phyloP scores from a whole-genome alignment of 2,329 filamentous ascomycete genomes.

The Monilinia vaccinii-corymbosi region DNA sequence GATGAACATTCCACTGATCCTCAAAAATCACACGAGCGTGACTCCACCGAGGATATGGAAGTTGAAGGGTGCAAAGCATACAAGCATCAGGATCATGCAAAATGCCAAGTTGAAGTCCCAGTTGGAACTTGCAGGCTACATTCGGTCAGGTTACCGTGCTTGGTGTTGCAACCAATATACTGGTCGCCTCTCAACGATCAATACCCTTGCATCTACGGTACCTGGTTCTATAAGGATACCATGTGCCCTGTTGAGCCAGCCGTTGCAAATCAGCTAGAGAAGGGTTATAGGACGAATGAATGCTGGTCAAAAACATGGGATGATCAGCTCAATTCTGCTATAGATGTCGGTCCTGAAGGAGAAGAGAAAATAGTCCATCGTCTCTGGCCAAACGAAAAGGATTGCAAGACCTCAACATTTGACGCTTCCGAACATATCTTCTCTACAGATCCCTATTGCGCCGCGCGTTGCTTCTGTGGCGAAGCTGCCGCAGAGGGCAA shows the following conservation, averaged over 20 bases:
- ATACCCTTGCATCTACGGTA: constrained; percentile 71
- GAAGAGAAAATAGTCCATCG: constrained; percentile 81
- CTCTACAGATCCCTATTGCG: constrained; percentile 46
- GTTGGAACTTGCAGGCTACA: constrained; percentile 89
- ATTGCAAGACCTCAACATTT: constrained; percentile 29
- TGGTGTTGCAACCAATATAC: constrained; percentile 94
- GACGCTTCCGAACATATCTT: constrained; percentile 13
- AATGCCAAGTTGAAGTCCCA: constrained; percentile 49
- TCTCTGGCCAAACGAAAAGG: constrained; percentile 61
- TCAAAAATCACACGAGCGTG: constrained; percentile 11
- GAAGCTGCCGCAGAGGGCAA: constrained; percentile 49
- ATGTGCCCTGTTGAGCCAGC: constrained; percentile 82
- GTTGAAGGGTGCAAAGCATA: constrained; percentile 24
- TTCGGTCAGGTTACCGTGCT: constrained; percentile 69
- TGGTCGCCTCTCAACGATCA: constrained; percentile 93
- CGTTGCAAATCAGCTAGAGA: constrained; percentile 85
- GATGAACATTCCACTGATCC: not conserved
- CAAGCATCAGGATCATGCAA: constrained; percentile 20
- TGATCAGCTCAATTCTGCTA: constrained; percentile 81
- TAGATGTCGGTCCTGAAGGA: constrained; percentile 80
- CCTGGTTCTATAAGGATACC: constrained; percentile 95
- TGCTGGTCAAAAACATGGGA: constrained; percentile 90
- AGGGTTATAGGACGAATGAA: constrained; percentile 77
- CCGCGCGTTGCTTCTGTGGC: constrained; percentile 49
- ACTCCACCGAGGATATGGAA: constrained; percentile 15